Evolutionary conservation across 257 asterid genomes (phyloP).

Genomic region (Solanum pimpinellifolium): DNA sequence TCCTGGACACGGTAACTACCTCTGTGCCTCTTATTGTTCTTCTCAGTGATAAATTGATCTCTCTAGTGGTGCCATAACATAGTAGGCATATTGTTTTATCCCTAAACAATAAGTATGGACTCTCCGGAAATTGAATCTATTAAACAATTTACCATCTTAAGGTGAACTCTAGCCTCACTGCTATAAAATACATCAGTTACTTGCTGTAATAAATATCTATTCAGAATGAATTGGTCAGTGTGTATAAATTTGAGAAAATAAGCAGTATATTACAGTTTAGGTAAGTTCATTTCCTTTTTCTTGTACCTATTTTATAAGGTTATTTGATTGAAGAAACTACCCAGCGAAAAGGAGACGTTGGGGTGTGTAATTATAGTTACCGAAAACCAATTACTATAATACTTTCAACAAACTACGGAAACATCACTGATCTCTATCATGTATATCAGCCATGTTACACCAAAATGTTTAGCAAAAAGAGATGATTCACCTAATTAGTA

Average conservation of each 20-base stretch:
- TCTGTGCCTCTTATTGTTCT: not conserved
- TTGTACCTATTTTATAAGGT: not conserved
- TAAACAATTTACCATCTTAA: not conserved
- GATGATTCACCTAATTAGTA: not conserved
- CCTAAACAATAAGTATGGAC: not conserved
- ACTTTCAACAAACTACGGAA: not conserved
- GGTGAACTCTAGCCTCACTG: not conserved
- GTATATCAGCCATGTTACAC: not conserved
- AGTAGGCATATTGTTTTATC: not conserved
- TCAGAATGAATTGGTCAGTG: not conserved
- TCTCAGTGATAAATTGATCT: not conserved
- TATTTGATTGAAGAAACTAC: not conserved
- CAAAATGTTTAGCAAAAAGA: not conserved
- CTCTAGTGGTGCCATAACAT: not conserved
- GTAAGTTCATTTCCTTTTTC: not conserved
- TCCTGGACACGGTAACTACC: slow-evolving; percentile 85
- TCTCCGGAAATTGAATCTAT: not conserved
- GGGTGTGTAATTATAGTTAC: not conserved
- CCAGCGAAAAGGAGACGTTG: not conserved
- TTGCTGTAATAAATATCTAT: not conserved
- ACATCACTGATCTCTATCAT: not conserved
- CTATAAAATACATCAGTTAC: not conserved
- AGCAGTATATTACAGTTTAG: not conserved
- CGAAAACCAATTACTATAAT: not conserved
- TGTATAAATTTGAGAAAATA: not conserved